Base-by-base conservation (phyloP, 129 eudicot species). In the Scalesia atractyloides region DNA sequence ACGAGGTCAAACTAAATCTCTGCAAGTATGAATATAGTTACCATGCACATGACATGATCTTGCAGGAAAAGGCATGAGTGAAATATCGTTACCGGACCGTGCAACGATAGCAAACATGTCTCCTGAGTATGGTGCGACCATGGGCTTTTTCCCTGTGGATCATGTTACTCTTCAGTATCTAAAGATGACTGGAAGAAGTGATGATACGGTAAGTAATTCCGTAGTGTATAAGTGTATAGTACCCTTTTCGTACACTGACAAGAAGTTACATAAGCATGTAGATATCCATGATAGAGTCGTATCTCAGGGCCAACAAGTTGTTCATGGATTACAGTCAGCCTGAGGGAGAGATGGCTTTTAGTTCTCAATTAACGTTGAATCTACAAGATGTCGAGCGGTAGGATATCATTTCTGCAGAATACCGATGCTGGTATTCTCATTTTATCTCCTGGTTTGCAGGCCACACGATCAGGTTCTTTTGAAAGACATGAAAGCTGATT, bases 211-310 rank as follows among this genome's bases (percentile, higher is more conserved):
- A 36, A 5, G 41, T 36, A 36, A 0, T 36, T 36, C 41, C 41
- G 1, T 1, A 1, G 41, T 36, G 41, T 36, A 36, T 36, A 0
- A 3, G 41, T 36, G 41, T 36, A 36, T 36, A 26, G 36, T 11
- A 11, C 53, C 8, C 48, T 30, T 74, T 50, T 8, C 3, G 13
- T 37, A 63, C 64, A 30, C 57, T 33, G 15, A 37, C 19, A 53
- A 13, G 12, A 63, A 69, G 74, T 33, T 17, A 34, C 1, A 18
- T 15, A 33, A 61, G 15, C 34, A 2, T 60, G 44, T 69, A 69
- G 75, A 60, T 76, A 68, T 76, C 75, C 14, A 76, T 68, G 81
- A 76, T 76, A 58, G 81, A 76, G 81, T 12, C 81, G 14, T 76
- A 68, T 68, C 50, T 68, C 70, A 62, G 64, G 54, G 75, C 70